These are phyloP conservation scores for Byssoonygena ceratinophila DNA, from an alignment of 2,329 filamentous ascomycete species.

Conservation along the genomic window DNA sequence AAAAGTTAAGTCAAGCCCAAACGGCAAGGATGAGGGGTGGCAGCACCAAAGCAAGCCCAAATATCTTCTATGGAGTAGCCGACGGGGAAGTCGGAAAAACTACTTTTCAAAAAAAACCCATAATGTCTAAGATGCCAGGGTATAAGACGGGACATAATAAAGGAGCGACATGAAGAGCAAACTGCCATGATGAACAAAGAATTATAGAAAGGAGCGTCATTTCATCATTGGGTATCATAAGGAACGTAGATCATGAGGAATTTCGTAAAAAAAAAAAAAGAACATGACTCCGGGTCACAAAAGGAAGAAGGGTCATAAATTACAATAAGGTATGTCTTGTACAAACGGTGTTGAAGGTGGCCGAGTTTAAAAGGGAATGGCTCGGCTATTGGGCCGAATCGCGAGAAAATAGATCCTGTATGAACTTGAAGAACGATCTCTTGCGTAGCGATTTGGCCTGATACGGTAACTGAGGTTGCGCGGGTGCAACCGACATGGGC, in stretches of 20 bases:
- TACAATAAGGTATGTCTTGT: slow-evolving; percentile 11
- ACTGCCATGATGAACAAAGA: slow-evolving; percentile 3
- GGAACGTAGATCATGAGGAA: slow-evolving; percentile 13
- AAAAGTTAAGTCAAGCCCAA: neutral
- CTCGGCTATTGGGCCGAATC: neutral
- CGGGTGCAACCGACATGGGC: slow-evolving; percentile 57
- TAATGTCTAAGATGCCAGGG: neutral
- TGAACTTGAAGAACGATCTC: slow-evolving; percentile 36
- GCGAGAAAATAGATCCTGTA: slow-evolving; percentile 32
- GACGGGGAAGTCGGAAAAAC: neutral
- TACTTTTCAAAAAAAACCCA: neutral
- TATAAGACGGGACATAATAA: neutral
- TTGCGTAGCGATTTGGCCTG: slow-evolving; percentile 31
- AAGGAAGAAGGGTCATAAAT: slow-evolving; percentile 2
- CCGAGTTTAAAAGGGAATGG: neutral
- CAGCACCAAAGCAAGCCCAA: neutral
- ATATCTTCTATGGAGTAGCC: neutral
- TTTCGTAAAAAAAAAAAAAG: slow-evolving; percentile 1
- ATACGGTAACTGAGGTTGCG: slow-evolving; percentile 33
- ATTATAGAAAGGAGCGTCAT: neutral
- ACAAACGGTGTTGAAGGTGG: neutral
- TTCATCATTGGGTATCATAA: slow-evolving; percentile 6
- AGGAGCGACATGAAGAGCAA: slow-evolving; percentile 12
- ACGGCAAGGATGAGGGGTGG: neutral
- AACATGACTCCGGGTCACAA: slow-evolving; percentile 8